phyloP scores from a whole-genome alignment of 1,139 yeast species.

The Geotrichum aggregatum region DNA sequence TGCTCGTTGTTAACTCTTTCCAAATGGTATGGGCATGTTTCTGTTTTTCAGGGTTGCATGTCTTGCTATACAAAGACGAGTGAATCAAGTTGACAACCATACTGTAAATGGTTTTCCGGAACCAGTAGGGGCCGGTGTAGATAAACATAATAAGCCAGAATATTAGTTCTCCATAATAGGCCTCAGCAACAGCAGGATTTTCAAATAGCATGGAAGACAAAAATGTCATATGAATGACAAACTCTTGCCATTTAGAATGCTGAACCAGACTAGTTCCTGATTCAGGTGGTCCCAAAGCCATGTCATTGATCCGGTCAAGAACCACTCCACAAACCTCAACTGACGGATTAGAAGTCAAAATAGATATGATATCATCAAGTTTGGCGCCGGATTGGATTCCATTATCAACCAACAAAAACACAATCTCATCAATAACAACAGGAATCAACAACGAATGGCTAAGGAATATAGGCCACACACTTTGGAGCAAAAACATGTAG shows the following conservation, averaged over 20 bases:
- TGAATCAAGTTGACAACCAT: conserved; percentile 68
- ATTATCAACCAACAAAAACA: conserved; percentile 15
- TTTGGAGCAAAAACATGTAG: conserved; percentile 50
- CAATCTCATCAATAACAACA: conserved; percentile 18
- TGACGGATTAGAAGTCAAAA: conserved; percentile 66
- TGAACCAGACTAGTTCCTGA: conserved; percentile 38
- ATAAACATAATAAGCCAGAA: conserved; percentile 66
- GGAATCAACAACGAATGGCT: conserved; percentile 7
- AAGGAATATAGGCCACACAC: conserved; percentile 56
- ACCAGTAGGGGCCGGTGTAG: conserved; percentile 67
- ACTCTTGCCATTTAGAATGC: conserved; percentile 68
- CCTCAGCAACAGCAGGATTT: conserved; percentile 58
- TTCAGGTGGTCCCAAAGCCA: conserved; percentile 38
- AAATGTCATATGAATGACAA: conserved; percentile 63
- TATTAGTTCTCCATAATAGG: conserved; percentile 69
- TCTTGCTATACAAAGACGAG: conserved; percentile 45
- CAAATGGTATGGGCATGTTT: conserved; percentile 42
- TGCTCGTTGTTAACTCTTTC: conserved; percentile 61
- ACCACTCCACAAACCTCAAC: conserved; percentile 69
- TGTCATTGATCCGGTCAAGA: conserved; percentile 48
- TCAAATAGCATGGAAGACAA: conserved; percentile 70
- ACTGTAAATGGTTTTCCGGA: conserved; percentile 63
- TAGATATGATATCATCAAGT: conserved; percentile 44
- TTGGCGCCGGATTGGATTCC: conserved; percentile 15
- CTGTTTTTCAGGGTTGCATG: conserved; percentile 10